These are phyloP conservation scores for Miscanthus lutarioriparius DNA, from an alignment of 176 grass and related monocot genomes.

Conservation along the genomic window DNA sequence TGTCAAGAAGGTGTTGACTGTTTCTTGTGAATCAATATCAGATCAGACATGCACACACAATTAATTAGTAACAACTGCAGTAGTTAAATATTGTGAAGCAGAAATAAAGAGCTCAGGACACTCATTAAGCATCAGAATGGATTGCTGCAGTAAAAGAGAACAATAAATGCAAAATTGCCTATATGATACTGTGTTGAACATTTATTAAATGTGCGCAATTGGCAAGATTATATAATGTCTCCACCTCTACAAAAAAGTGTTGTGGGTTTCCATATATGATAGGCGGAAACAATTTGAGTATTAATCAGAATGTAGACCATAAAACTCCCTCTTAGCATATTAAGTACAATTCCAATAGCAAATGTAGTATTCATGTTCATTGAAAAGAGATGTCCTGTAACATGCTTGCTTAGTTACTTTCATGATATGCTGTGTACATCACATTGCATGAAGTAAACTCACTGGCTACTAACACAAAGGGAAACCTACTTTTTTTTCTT, in stretches of 20 bases:
- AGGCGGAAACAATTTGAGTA: neutral
- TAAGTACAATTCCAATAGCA: neutral
- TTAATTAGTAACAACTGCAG: neutral
- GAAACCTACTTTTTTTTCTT: neutral
- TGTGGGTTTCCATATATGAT: neutral
- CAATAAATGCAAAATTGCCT: neutral
- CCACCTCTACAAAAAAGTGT: neutral
- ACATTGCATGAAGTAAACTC: neutral
- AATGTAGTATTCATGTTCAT: neutral
- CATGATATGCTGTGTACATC: neutral
- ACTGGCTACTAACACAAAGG: neutral
- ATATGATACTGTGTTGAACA: neutral
- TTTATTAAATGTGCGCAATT: neutral
- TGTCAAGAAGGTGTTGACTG: neutral
- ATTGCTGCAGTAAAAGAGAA: neutral
- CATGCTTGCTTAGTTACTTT: neutral
- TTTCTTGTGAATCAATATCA: neutral
- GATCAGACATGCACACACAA: neutral
- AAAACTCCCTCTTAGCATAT: neutral
- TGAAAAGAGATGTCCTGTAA: neutral
- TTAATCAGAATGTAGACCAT: neutral
- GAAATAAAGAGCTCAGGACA: neutral
- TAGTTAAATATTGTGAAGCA: neutral
- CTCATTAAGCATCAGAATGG: neutral
- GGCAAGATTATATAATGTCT: neutral